Evolutionary conservation across 2,329 filamentous ascomycete species (phyloP).

Genomic region (Xylaria sp.): DNA sequence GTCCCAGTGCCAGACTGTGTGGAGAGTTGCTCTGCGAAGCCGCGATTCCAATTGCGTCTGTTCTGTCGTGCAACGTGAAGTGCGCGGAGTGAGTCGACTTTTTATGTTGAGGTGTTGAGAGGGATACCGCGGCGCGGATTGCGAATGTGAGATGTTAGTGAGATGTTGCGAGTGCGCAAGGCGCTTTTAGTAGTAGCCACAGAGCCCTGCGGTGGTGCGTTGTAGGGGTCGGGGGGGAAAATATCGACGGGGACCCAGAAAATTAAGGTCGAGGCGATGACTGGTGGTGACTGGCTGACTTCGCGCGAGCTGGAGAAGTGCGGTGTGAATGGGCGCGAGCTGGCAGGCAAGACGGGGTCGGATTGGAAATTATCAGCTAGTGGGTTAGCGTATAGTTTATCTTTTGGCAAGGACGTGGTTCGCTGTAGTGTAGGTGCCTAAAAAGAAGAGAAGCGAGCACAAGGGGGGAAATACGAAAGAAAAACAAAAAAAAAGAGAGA

Average conservation of each 20-base stretch:
- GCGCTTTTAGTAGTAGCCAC: constrained; percentile 36
- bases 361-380: constrained; percentile 33
- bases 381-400: constrained; percentile 30
- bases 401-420: constrained; percentile 27
- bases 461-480: neutral
- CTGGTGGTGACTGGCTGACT: constrained; percentile 35
- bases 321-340: constrained; percentile 37
- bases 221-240: constrained; percentile 27
- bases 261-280: constrained; percentile 31
- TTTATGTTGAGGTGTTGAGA: constrained; percentile 20
- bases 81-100: constrained; percentile 20
- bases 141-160: constrained; percentile 26
- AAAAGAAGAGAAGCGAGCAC: constrained; percentile 17
- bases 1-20: constrained; percentile 19
- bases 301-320: constrained; percentile 36
- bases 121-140: constrained; percentile 16
- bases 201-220: constrained; percentile 33
- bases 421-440: constrained; percentile 28
- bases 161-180: constrained; percentile 32
- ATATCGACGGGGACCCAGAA: constrained; percentile 28
- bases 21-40: constrained; percentile 13
- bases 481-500: neutral
- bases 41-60: constrained; percentile 3
- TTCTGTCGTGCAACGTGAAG: constrained; percentile 30
- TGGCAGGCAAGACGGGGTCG: constrained; percentile 26